Evolutionary conservation across 1,284 basidiomycete species (phyloP).

Genomic region (Polyporus tsugae): DNA sequence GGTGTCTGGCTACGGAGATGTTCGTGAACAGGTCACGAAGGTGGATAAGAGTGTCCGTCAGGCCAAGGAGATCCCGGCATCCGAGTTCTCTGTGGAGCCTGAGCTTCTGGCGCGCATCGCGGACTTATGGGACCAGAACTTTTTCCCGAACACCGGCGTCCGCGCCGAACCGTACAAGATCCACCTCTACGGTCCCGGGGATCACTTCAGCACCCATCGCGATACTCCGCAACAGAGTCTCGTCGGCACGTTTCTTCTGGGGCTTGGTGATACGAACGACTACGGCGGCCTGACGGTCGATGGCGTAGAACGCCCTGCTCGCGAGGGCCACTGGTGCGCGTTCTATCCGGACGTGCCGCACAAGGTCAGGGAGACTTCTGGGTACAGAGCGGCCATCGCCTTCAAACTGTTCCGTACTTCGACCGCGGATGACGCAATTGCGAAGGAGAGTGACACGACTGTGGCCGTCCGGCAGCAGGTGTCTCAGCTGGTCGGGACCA

Average conservation of each 20-base stretch:
- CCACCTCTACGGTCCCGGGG: constrained; percentile 41
- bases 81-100: constrained; percentile 37
- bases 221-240: constrained; percentile 42
- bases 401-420: constrained; percentile 43
- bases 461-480: constrained; percentile 8
- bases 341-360: constrained; percentile 52
- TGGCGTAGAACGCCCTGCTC: constrained; percentile 19
- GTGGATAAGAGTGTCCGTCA: constrained; percentile 33
- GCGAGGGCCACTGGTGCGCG: constrained; percentile 40
- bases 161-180: constrained; percentile 45
- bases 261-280: constrained; percentile 15
- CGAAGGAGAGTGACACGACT: background rate
- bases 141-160: constrained; percentile 33
- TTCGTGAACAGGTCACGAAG: constrained; percentile 26
- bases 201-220: constrained; percentile 41
- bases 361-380: constrained; percentile 30
- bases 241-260: constrained; percentile 36
- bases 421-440: background rate
- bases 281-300: constrained; percentile 27
- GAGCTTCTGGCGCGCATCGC: constrained; percentile 34
- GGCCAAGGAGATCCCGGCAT: constrained; percentile 40
- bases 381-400: constrained; percentile 43
- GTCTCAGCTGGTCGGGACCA: constrained; percentile 21
- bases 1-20: constrained; percentile 29
- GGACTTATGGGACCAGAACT: constrained; percentile 34